Evolutionary conservation across 345 rosid species (phyloP).

Genomic region (Balakata baccata): DNA sequence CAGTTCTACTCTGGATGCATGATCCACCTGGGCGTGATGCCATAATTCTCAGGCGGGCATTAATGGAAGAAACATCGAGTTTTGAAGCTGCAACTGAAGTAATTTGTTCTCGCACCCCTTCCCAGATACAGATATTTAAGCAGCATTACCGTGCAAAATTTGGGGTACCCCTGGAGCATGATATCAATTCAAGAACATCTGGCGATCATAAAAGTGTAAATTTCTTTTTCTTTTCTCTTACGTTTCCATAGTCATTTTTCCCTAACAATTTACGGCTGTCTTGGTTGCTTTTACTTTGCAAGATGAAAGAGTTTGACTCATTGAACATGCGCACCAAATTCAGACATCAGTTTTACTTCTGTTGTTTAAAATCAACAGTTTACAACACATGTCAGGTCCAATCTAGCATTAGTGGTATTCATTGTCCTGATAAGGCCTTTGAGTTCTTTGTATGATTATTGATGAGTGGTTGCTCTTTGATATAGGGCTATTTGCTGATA

Average conservation of each 20-base stretch:
- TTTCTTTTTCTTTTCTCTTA: slow-evolving; percentile 4
- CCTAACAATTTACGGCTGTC: background rate
- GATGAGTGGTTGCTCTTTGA: background rate
- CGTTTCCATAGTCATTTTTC: background rate
- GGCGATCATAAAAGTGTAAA: slow-evolving; percentile 56
- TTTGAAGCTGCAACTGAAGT: slow-evolving; percentile 51
- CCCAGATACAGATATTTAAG: slow-evolving; percentile 58
- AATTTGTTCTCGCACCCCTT: slow-evolving; percentile 60
- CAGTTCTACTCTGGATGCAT: slow-evolving; percentile 64
- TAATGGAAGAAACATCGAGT: slow-evolving; percentile 3
- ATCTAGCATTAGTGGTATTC: background rate
- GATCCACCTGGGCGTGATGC: slow-evolving; percentile 70
- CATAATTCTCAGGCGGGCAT: slow-evolving; percentile 37
- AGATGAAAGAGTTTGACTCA: background rate
- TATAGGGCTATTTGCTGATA: background rate
- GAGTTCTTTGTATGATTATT: background rate
- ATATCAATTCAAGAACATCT: slow-evolving; percentile 32
- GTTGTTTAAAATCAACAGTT: background rate
- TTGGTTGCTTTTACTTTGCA: slow-evolving; percentile 4
- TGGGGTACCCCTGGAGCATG: slow-evolving; percentile 48
- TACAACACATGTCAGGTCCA: background rate
- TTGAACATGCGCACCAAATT: background rate
- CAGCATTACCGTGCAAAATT: slow-evolving; percentile 50
- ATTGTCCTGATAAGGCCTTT: background rate
- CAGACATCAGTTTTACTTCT: background rate